Conservation (phyloP, 148 eudicot genomes). For the Drosera capensis region DNA sequence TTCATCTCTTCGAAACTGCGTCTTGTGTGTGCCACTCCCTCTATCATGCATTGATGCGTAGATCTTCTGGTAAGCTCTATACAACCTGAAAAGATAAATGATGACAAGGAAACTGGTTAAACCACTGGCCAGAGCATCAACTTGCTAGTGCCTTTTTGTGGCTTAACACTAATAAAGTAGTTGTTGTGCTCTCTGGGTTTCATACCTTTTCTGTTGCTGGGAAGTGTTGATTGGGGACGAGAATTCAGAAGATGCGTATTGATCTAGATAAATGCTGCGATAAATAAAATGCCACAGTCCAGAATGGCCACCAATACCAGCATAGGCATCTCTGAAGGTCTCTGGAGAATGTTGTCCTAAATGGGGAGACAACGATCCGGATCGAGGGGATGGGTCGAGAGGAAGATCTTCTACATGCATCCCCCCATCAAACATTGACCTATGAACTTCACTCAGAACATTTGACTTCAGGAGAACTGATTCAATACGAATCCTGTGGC, state of each 20-base stretch:
- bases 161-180: background rate
- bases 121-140: constrained; percentile 3
- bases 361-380: constrained; percentile 53
- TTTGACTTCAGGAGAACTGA: constrained; percentile 73
- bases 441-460: constrained; percentile 80
- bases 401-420: constrained; percentile 87
- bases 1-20: constrained; percentile 92
- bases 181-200: background rate
- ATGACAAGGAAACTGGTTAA: background rate
- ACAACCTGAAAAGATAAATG: constrained; percentile 39
- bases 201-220: constrained; percentile 78
- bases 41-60: constrained; percentile 84
- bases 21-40: constrained; percentile 79
- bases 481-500: constrained; percentile 56
- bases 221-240: constrained; percentile 65
- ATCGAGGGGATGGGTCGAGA: constrained; percentile 45
- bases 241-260: constrained; percentile 85
- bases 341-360: constrained; percentile 51
- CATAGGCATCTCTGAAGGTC: constrained; percentile 29
- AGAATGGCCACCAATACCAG: constrained; percentile 69
- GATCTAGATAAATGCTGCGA: constrained; percentile 75
- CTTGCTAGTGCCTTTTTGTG: no score
- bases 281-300: constrained; percentile 97
- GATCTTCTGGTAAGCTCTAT: constrained; percentile 79
- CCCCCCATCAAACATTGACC: constrained; percentile 80